phyloP scores from a whole-genome alignment of 129 eudicot species.

The Scalesia atractyloides region DNA sequence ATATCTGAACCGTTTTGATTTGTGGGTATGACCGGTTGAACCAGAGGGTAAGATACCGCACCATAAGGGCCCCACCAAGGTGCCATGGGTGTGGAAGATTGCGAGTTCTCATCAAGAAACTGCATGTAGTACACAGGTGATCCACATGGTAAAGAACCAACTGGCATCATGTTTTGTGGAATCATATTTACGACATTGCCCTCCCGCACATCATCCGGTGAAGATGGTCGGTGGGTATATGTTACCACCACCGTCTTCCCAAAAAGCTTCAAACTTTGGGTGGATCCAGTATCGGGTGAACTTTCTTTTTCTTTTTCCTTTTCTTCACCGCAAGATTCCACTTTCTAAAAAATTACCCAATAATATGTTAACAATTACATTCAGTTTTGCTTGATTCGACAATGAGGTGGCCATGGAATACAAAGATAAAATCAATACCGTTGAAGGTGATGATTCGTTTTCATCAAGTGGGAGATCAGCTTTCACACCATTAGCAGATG shows the following conservation, averaged over 20 bases:
- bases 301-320: constrained; percentile 45
- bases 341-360: constrained; percentile 36
- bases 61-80: constrained; percentile 59
- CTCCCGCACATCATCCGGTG: background rate
- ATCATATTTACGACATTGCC: constrained; percentile 14
- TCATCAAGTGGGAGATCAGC: constrained; percentile 36
- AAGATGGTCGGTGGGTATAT: constrained; percentile 31
- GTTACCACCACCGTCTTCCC: constrained; percentile 67
- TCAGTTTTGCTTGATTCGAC: background rate
- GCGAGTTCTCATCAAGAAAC: constrained; percentile 34
- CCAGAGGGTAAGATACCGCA: constrained; percentile 37
- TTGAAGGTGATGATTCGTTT: constrained; percentile 33
- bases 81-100: constrained; percentile 25
- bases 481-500: constrained; percentile 42
- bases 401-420: background rate
- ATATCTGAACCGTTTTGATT: constrained; percentile 23
- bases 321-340: constrained; percentile 42
- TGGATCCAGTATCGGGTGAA: constrained; percentile 36
- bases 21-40: constrained; percentile 18
- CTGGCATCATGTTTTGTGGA: constrained; percentile 29
- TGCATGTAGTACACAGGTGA: constrained; percentile 42
- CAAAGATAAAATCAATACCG: constrained; percentile 41
- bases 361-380: constrained; percentile 25
- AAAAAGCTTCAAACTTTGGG: constrained; percentile 70
- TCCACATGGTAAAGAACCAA: constrained; percentile 32